Conservation (phyloP, 768 basidiomycete genomes). For the Suillus subluteus region DNA sequence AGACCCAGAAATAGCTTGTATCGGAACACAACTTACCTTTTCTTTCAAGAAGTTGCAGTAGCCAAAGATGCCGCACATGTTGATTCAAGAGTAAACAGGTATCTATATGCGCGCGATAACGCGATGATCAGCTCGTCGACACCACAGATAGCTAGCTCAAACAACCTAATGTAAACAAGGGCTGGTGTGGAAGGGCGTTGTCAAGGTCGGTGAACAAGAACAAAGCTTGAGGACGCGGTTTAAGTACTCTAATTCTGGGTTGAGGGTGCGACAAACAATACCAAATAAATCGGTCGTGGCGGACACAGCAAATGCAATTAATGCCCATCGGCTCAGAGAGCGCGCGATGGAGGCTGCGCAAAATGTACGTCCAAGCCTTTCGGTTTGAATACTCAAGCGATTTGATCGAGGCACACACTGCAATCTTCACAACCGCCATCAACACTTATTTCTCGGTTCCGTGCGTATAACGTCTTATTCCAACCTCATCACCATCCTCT, state of each 20-base stretch:
- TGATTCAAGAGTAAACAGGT: constrained; percentile 11
- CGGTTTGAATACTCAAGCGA: not conserved
- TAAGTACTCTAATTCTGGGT: constrained; percentile 36
- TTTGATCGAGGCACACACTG: not conserved
- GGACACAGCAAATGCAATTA: not conserved
- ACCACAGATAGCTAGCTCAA: not conserved
- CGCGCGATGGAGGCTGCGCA: not conserved
- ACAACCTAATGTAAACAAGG: constrained; percentile 17
- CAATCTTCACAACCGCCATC: not conserved
- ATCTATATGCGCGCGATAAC: constrained; percentile 10
- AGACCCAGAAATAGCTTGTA: constrained; percentile 1
- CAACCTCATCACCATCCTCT: not conserved
- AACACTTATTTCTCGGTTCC: not conserved
- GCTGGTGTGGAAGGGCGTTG: not conserved
- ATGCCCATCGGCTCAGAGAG: not conserved
- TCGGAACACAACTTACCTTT: constrained; percentile 62
- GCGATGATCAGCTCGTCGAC: constrained; percentile 8
- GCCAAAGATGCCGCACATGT: constrained; percentile 95
- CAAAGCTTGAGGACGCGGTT: constrained; percentile 18
- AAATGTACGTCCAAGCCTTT: constrained; percentile 5
- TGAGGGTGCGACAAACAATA: constrained; percentile 36
- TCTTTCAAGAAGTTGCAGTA: constrained; percentile 96
- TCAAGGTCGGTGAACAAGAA: constrained; percentile 21
- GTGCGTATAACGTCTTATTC: not conserved
- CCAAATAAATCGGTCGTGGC: constrained; percentile 22